These are phyloP conservation scores for Euphorbia pulcherrima DNA, from an alignment of 345 rosid species.

Conservation along the genomic window DNA sequence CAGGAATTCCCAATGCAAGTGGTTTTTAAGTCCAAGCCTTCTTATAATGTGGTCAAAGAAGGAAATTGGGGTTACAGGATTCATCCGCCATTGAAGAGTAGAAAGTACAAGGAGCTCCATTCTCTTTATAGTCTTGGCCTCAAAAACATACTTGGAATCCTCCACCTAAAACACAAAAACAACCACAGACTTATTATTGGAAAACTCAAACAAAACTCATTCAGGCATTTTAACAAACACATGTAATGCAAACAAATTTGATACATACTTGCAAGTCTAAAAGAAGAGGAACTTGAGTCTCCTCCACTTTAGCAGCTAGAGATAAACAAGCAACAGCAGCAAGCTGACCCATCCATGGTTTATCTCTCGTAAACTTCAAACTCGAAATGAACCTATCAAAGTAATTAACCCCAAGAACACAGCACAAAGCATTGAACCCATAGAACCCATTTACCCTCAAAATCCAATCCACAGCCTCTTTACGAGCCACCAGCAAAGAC, in stretches of 20 bases:
- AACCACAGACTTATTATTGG: slow-evolving; percentile 16
- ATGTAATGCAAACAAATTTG: slow-evolving; percentile 9
- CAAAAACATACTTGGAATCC: slow-evolving; percentile 68
- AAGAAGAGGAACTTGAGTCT: slow-evolving; percentile 73
- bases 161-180: slow-evolving; percentile 48
- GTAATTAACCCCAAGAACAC: slow-evolving; percentile 74
- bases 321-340: slow-evolving; percentile 85
- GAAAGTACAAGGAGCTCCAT: slow-evolving; percentile 90
- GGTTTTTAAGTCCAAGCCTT: slow-evolving; percentile 55
- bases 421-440: slow-evolving; percentile 63
- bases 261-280: slow-evolving; percentile 71
- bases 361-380: slow-evolving; percentile 49
- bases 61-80: slow-evolving; percentile 81
- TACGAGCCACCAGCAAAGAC: slow-evolving; percentile 41
- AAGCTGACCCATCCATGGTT: slow-evolving; percentile 94
- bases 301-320: slow-evolving; percentile 90
- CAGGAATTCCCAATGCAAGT: slow-evolving; percentile 55
- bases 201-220: too few relatives aligned
- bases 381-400: slow-evolving; percentile 77
- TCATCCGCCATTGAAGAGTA: slow-evolving; percentile 83
- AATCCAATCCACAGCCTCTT: slow-evolving; percentile 70
- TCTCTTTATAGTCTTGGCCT: slow-evolving; percentile 81
- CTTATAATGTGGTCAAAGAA: slow-evolving; percentile 69
- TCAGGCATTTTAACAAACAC: slow-evolving; percentile 32
- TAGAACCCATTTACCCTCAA: slow-evolving; percentile 53